These are phyloP conservation scores for Ceratocystis cubensis DNA, from an alignment of 2,329 filamentous ascomycete species.

Conservation along the genomic window DNA sequence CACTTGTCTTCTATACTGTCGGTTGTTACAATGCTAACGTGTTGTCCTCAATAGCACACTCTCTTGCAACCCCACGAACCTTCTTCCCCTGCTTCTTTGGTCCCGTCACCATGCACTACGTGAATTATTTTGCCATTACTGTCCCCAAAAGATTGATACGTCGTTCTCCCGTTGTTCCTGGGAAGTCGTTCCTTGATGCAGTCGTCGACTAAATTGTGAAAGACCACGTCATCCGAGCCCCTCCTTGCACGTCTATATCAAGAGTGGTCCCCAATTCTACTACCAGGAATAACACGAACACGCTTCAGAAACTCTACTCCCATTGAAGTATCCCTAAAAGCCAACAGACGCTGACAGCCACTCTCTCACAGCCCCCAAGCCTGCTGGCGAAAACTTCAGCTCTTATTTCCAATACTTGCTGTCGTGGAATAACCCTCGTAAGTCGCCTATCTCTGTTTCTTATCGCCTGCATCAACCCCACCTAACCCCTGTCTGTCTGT, in stretches of 20 bases:
- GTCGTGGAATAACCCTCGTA: slow-evolving; percentile 57
- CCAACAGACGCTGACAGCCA: background rate
- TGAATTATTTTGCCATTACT: background rate
- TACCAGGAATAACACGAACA: background rate
- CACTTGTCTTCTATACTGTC: too few relatives aligned
- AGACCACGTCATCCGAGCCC: slow-evolving; percentile 18
- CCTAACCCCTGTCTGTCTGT: slow-evolving; percentile 19
- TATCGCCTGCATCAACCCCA: slow-evolving; percentile 6
- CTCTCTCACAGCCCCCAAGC: slow-evolving; percentile 11
- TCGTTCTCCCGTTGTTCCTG: background rate
- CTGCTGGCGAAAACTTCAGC: slow-evolving; percentile 51
- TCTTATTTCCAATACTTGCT: slow-evolving; percentile 57
- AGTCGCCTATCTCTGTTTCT: slow-evolving; percentile 25
- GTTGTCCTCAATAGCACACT: background rate
- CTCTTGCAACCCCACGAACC: background rate
- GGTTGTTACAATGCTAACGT: background rate
- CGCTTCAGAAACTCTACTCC: background rate
- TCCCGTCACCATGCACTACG: background rate
- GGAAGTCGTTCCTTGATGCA: background rate
- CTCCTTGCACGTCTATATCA: background rate
- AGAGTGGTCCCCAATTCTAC: background rate
- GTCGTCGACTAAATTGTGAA: background rate
- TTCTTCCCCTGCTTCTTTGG: background rate
- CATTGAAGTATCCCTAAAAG: background rate
- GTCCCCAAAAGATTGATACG: background rate